A percentile compares a stretch with the other conserved stretches of the same genome.
phyloP scores from a whole-genome alignment of 768 basidiomycete species.

The Amanita subjunquillea region DNA sequence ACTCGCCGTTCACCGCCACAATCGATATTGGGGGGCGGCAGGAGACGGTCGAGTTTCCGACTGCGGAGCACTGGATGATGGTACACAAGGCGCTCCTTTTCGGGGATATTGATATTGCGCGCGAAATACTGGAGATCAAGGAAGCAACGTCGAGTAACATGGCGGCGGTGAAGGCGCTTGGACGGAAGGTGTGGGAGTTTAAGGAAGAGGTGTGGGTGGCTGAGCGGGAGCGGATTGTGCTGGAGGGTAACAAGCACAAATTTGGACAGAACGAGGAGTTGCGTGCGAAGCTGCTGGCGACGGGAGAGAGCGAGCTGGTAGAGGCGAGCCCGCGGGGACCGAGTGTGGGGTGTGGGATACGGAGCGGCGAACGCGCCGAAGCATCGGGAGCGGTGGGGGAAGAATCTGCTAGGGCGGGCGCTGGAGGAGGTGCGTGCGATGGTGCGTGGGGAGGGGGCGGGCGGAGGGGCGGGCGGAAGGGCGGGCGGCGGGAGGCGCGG shows the following conservation, averaged over 20 bases:
- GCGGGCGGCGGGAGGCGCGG: background rate
- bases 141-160: slow-evolving; percentile 23
- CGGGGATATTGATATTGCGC: slow-evolving; percentile 30
- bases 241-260: slow-evolving; percentile 44
- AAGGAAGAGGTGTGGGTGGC: slow-evolving; percentile 37
- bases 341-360: slow-evolving; percentile 57
- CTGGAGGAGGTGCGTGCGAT: slow-evolving; percentile 28
- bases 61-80: slow-evolving; percentile 66
- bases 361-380: slow-evolving; percentile 37
- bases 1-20: slow-evolving; percentile 31
- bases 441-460: slow-evolving; percentile 10
- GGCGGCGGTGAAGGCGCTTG: slow-evolving; percentile 40
- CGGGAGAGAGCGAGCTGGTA: slow-evolving; percentile 36
- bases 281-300: slow-evolving; percentile 29
- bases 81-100: slow-evolving; percentile 50
- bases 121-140: slow-evolving; percentile 27
- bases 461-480: background rate
- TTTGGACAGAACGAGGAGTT: slow-evolving; percentile 39
- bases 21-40: slow-evolving; percentile 19
- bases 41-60: slow-evolving; percentile 27
- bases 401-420: slow-evolving; percentile 44
- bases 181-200: slow-evolving; percentile 38
- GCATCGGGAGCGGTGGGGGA: slow-evolving; percentile 36
- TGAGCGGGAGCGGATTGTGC: slow-evolving; percentile 37
- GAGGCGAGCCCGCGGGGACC: slow-evolving; percentile 50